Evolutionary conservation across 768 basidiomycete genomes (phyloP).

Genomic region (Termitomyces sp.): DNA sequence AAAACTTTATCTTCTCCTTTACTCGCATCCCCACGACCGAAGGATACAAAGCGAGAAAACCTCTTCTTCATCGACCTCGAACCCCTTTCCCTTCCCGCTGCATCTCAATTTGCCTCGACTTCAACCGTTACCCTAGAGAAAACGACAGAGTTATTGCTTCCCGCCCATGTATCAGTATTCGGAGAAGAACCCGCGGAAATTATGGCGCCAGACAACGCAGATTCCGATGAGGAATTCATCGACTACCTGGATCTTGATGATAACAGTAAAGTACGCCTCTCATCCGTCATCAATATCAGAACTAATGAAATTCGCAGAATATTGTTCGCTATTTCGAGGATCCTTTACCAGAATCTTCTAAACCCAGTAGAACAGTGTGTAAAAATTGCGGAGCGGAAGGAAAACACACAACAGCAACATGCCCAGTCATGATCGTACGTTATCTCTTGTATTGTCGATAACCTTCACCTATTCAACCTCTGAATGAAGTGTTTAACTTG

Average conservation of each 20-base stretch:
- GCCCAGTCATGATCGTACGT: conserved; percentile 69
- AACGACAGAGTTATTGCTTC: conserved; percentile 45
- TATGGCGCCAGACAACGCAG: conserved; percentile 32
- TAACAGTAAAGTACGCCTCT: conserved; percentile 40
- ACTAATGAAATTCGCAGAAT: conserved; percentile 29
- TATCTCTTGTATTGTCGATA: not conserved
- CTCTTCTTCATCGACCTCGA: conserved; percentile 51
- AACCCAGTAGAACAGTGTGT: conserved; percentile 54
- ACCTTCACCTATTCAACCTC: not conserved
- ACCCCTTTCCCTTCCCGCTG: conserved; percentile 32
- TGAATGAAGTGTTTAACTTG: conserved; percentile 68
- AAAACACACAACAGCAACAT: conserved; percentile 64
- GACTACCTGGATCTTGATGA: conserved; percentile 77
- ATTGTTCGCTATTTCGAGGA: conserved; percentile 66
- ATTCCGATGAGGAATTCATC: conserved; percentile 63
- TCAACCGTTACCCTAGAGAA: conserved; percentile 14
- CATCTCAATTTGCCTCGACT: conserved; percentile 9
- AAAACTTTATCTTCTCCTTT: conserved; percentile 9
- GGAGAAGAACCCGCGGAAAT: conserved; percentile 44
- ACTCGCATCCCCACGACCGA: conserved; percentile 14
- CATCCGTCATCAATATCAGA: not conserved
- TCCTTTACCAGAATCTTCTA: conserved; percentile 34
- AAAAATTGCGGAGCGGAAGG: conserved; percentile 76
- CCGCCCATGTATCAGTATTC: conserved; percentile 65
- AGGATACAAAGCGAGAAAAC: conserved; percentile 9